Conservation (phyloP, 768 basidiomycete species). For the Pleurotus citrinopileatus region DNA sequence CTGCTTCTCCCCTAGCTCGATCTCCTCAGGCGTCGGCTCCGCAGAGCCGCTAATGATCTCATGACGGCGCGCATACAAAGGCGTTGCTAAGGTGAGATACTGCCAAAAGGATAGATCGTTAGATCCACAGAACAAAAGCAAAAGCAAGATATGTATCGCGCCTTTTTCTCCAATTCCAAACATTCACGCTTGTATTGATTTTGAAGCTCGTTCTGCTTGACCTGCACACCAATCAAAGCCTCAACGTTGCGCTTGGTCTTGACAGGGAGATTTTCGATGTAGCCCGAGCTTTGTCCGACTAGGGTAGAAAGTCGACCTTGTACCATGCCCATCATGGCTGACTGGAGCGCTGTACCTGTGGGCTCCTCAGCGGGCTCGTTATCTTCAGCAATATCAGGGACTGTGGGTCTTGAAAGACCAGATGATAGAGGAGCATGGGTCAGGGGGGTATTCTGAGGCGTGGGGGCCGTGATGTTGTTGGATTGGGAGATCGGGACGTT, state of each 20-base stretch:
- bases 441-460: slow-evolving; percentile 91
- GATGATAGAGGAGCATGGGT: slow-evolving; percentile 74
- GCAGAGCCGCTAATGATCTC: slow-evolving; percentile 80
- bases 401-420: slow-evolving; percentile 83
- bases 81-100: slow-evolving; percentile 77
- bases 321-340: slow-evolving; percentile 81
- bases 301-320: slow-evolving; percentile 84
- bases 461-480: slow-evolving; percentile 79
- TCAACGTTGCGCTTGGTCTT: slow-evolving; percentile 84
- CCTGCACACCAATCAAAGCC: slow-evolving; percentile 92
- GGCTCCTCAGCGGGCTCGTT: slow-evolving; percentile 68
- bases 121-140: slow-evolving; percentile 7
- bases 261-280: slow-evolving; percentile 84
- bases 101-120: slow-evolving; percentile 23
- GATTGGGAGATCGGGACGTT: slow-evolving; percentile 59
- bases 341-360: slow-evolving; percentile 41
- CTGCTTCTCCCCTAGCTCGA: slow-evolving; percentile 73
- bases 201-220: slow-evolving; percentile 87
- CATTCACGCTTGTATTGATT: slow-evolving; percentile 95
- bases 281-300: slow-evolving; percentile 90
- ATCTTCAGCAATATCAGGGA: slow-evolving; percentile 85
- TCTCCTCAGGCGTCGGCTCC: slow-evolving; percentile 75
- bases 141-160: slow-evolving; percentile 29
- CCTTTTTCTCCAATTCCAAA: slow-evolving; percentile 94
- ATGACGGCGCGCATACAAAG: slow-evolving; percentile 82